Base-by-base conservation (phyloP, 306 rosid species). In the Quercus wislizeni region DNA sequence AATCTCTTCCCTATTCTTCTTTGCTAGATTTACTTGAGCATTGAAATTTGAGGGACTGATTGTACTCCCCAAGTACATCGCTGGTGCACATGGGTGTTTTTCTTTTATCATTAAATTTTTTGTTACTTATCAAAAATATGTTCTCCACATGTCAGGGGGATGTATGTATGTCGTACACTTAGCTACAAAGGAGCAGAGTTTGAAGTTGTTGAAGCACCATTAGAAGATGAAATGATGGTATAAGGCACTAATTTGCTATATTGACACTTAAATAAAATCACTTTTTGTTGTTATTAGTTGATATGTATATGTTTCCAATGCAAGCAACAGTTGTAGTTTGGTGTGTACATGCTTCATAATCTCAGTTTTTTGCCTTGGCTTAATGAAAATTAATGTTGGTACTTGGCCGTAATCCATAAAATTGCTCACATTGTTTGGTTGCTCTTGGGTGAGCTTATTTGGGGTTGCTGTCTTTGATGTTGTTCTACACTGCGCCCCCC, bases 201-300 rank as follows among this genome's bases (percentile, higher is more conserved):
- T 86, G 99, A 93, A 80, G 97, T 93, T 82, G 83, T 90, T 65
- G 97, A 95, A 79, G 98, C 96, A 69, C 92, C 93, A 25, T 83
- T 95, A 83, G 99, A 95, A 87, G 92, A 89, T 71, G 86, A 91
- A 79, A 95, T 95, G 99, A 90, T 88, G 99, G 99, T 95, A 91
- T 76, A 81, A 23, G 76, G 57, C 76, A 78, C 71, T 80, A 81
- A 59, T 76, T 67, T 79, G 30, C 59, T 77, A 49, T 31, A 46
- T 8, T 15, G 46, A 64, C 30, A 64, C 23, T 64, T 17, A 64
- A 64, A 31, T 18, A 41, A 64, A 30, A 15, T 28, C 43, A 8
- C 18, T 7, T 64, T 31, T 64, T 14, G 70, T 17, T 64, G 33
- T 64, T 64, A 3, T 49, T 49, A 7, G 54, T 49, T 30, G 70